Conservation (phyloP, 1,284 basidiomycete species). For the Lentinula novae-zelandiae region DNA sequence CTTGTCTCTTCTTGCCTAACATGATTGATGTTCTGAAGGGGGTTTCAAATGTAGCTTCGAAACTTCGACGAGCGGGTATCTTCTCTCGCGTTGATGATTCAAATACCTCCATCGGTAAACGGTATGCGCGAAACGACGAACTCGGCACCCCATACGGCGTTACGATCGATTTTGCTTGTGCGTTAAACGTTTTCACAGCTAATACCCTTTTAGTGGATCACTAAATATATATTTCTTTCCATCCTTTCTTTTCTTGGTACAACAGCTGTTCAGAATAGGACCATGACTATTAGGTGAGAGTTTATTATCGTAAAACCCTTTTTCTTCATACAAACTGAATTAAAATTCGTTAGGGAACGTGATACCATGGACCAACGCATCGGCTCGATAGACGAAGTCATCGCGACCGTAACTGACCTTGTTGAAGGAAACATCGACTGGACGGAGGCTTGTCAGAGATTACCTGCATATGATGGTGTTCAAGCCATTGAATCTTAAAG, state of each 20-base stretch:
- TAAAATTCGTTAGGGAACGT: slow-evolving; percentile 63
- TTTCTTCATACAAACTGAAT: not conserved
- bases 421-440: slow-evolving; percentile 78
- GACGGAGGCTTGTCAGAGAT: slow-evolving; percentile 64
- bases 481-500: slow-evolving; percentile 27
- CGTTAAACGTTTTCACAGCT: slow-evolving; percentile 29
- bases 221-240: not conserved
- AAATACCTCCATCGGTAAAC: slow-evolving; percentile 91
- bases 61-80: slow-evolving; percentile 85
- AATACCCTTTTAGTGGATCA: slow-evolving; percentile 1
- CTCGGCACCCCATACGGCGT: slow-evolving; percentile 96
- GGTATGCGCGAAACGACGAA: slow-evolving; percentile 98
- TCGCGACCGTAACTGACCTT: slow-evolving; percentile 75
- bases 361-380: slow-evolving; percentile 94
- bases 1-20: not conserved
- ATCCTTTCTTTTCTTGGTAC: not conserved
- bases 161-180: slow-evolving; percentile 97
- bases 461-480: slow-evolving; percentile 89
- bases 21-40: not conserved
- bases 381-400: slow-evolving; percentile 89
- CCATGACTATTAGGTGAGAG: slow-evolving; percentile 84
- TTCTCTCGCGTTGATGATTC: slow-evolving; percentile 95
- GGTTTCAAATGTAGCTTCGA: slow-evolving; percentile 57
- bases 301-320: too few species aligned
- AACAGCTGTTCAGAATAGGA: slow-evolving; percentile 79